Conservation (phyloP, 148 eudicot species). For the Gaultheria prostrata region DNA sequence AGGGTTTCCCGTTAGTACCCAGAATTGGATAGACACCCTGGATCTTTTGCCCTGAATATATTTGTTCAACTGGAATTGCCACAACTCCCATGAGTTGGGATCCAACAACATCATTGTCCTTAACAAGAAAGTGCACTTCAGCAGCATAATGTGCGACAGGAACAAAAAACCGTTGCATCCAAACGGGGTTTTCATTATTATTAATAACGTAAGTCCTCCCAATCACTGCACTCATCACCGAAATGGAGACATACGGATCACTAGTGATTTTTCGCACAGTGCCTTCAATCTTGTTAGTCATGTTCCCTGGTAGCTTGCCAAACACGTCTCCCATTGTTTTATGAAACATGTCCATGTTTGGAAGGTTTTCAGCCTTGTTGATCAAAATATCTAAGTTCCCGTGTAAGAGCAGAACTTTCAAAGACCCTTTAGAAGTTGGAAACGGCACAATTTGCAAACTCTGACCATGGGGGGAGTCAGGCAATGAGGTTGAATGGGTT, state of each 20-base stretch:
- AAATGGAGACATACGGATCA: conserved; percentile 86
- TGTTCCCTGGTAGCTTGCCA: conserved; percentile 50
- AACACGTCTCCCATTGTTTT: conserved; percentile 74
- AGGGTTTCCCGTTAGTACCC: conserved; percentile 57
- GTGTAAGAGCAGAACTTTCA: conserved; percentile 72
- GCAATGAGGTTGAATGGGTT: conserved; percentile 20
- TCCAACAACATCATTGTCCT: conserved; percentile 91
- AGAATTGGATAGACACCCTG: conserved; percentile 69
- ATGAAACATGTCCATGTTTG: conserved; percentile 96
- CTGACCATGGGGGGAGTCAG: conserved; percentile 29
- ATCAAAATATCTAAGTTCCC: conserved; percentile 87
- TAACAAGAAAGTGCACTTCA: conserved; percentile 74
- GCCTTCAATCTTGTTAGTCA: conserved; percentile 57
- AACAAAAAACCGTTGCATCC: conserved; percentile 74
- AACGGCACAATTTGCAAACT: conserved; percentile 49
- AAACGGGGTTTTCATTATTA: conserved; percentile 81
- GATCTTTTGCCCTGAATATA: conserved; percentile 50
- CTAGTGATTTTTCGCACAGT: conserved; percentile 63
- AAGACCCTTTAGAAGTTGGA: conserved; percentile 46
- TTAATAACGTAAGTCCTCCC: conserved; percentile 81
- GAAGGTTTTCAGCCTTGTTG: conserved; percentile 72
- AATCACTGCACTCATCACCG: conserved; percentile 59
- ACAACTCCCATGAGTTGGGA: conserved; percentile 83
- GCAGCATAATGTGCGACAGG: conserved; percentile 90
- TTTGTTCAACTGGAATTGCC: conserved; percentile 62